A percentile compares a stretch with the other conserved stretches of the same genome.
These are phyloP conservation scores for Ascochyta koolunga DNA, from an alignment of 2,329 filamentous ascomycete species.

Conservation along the genomic window DNA sequence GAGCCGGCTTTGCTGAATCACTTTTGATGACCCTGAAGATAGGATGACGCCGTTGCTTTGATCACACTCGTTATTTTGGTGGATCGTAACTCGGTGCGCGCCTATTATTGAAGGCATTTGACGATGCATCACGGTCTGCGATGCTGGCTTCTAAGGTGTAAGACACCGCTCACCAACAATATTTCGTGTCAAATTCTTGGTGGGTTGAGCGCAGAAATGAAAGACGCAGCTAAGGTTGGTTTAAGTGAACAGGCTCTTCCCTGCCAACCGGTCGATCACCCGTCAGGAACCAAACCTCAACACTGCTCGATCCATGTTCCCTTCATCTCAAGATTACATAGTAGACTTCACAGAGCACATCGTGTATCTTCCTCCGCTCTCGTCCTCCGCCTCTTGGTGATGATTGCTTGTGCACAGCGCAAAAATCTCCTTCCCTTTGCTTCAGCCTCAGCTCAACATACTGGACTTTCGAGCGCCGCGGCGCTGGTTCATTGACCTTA, in stretches of 20 bases:
- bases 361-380: not conserved
- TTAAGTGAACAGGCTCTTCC: conserved; percentile 1
- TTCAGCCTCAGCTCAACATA: conserved; percentile 15
- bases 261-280: conserved; percentile 12
- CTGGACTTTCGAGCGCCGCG: conserved; percentile 5
- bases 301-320: not conserved
- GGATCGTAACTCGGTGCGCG: not conserved
- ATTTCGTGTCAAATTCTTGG: not conserved
- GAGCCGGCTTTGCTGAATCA: not conserved
- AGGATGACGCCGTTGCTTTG: not conserved
- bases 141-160: not conserved
- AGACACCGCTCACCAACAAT: not conserved
- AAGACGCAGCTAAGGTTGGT: conserved; percentile 8
- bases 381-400: too few species aligned
- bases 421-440: not conserved
- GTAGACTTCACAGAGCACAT: not conserved
- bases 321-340: not conserved
- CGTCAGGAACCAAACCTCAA: conserved; percentile 6
- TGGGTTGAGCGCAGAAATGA: not conserved
- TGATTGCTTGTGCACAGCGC: not conserved
- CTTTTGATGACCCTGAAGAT: not conserved
- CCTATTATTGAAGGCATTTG: not conserved
- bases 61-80: not conserved
- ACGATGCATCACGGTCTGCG: not conserved
- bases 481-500: conserved; percentile 6